Conservation (phyloP, 768 basidiomycete species). For the Antrodiella citrinella region DNA sequence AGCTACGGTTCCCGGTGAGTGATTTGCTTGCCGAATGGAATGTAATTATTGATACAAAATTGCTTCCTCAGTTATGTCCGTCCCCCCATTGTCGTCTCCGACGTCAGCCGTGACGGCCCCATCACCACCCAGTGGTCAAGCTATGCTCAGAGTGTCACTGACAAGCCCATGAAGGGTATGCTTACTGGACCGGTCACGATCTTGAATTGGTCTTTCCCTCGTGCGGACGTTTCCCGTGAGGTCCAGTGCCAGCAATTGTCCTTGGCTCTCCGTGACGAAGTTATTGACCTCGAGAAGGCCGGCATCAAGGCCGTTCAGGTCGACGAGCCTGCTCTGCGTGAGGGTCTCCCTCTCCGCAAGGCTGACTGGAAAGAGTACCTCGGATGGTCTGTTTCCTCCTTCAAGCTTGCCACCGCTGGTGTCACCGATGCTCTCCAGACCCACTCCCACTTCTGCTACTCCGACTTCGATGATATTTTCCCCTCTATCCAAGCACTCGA, state of each 20-base stretch:
- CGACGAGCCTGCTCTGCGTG: slow-evolving; percentile 98
- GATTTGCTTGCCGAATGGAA: slow-evolving; percentile 2
- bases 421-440: slow-evolving; percentile 92
- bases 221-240: slow-evolving; percentile 93
- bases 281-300: slow-evolving; percentile 92
- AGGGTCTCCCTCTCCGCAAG: slow-evolving; percentile 95
- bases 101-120: slow-evolving; percentile 84
- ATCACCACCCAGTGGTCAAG: slow-evolving; percentile 97
- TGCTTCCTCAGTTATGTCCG: slow-evolving; percentile 70
- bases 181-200: slow-evolving; percentile 97
- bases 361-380: slow-evolving; percentile 96
- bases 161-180: slow-evolving; percentile 99
- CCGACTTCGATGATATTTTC: slow-evolving; percentile 99
- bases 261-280: slow-evolving; percentile 96
- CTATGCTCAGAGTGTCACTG: slow-evolving; percentile 92
- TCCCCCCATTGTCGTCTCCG: slow-evolving; percentile 96
- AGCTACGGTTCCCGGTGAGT: slow-evolving; percentile 80
- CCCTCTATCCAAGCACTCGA: slow-evolving; percentile 93
- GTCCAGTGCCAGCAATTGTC: slow-evolving; percentile 98
- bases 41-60: slow-evolving; percentile 16
- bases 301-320: slow-evolving; percentile 98
- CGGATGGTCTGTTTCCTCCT: slow-evolving; percentile 97
- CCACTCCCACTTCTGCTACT: slow-evolving; percentile 99
- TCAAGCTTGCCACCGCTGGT: slow-evolving; percentile 95
- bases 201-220: slow-evolving; percentile 99